Evolutionary conservation across 2,329 filamentous ascomycete species (phyloP).

Genomic region (Verticillium isaacii): DNA sequence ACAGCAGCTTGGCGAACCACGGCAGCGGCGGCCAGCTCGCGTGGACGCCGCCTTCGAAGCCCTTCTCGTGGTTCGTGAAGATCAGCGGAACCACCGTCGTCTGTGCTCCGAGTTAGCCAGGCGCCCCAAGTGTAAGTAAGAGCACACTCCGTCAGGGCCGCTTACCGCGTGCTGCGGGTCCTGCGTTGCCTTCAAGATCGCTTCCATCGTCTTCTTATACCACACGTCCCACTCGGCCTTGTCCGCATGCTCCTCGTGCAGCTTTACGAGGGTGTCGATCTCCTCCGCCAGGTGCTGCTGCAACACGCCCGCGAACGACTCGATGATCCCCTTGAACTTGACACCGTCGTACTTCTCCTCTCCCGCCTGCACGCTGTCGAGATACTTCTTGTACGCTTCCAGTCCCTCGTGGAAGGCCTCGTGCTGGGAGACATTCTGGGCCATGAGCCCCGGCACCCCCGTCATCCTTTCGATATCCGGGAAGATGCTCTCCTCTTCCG

Average conservation of each 20-base stretch:
- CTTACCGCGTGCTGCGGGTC: constrained; percentile 15
- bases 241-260: constrained; percentile 25
- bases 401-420: constrained; percentile 26
- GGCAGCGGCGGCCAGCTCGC: constrained; percentile 19
- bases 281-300: constrained; percentile 31
- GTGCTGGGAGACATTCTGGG: constrained; percentile 27
- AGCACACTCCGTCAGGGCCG: background rate
- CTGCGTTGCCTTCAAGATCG: constrained; percentile 12
- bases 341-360: constrained; percentile 24
- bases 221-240: constrained; percentile 27
- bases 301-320: constrained; percentile 28
- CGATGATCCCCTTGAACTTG: constrained; percentile 24
- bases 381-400: constrained; percentile 23
- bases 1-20: constrained; percentile 19
- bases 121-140: background rate
- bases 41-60: constrained; percentile 17
- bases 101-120: background rate
- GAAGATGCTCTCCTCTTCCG: constrained; percentile 27
- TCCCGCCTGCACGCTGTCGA: constrained; percentile 19
- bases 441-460: constrained; percentile 22
- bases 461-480: constrained; percentile 22
- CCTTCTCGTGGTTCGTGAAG: constrained; percentile 18
- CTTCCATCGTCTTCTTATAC: constrained; percentile 15
- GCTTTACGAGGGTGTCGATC: constrained; percentile 27
- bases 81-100: constrained; percentile 13